Base-by-base conservation (phyloP, 306 rosid genomes). In the Sechiopsis laciniata region DNA sequence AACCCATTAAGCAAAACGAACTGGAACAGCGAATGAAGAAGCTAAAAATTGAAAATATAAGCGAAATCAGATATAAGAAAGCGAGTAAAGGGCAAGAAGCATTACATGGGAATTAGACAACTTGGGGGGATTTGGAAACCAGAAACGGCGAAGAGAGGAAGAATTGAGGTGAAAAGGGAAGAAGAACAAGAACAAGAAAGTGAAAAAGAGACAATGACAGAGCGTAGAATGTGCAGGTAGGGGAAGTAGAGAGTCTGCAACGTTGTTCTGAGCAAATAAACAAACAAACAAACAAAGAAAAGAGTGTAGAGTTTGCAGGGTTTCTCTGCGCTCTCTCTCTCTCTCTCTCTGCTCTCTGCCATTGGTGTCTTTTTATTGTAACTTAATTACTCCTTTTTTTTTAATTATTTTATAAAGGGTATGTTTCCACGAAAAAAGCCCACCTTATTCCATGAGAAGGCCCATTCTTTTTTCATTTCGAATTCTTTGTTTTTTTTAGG, bases 291-390 rank as follows among this genome's bases (percentile, higher is more conserved):
- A 40, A 6, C 6, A 37, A 3, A 5, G 0, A 46, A 17, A 48
- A 46, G 67, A 75, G 51, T 22, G 21, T 22, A 10, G 74, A 52
- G 46, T 29, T 26, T 52, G 61, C 45, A 71, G 74, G 74, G 75
- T 71, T 71, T 71, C 5, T 71, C 75, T 16, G 61, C 48, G n/a
- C 10, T 8, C 24, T 68, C 75, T 52, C 45, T 16, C 16, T 45
- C 60, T 53, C 10, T 8, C 24, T 68, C 75, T 52, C 45, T 16
- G 8, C 16, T 45, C 60, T 53, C 75, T 71, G 61, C 75, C 75
- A 71, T 51, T 68, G 73, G 42, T 37, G 42, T 37, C 2, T 48
- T 68, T 68, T 22, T 69, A 69, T 69, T 58, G 58, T 46, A 69
- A 69, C 58, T 69, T 48, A 68, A 48, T 69, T 8, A 69, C 24